Conservation (phyloP, 139 green algal species). For the Mychonastes homosphaera region DNA sequence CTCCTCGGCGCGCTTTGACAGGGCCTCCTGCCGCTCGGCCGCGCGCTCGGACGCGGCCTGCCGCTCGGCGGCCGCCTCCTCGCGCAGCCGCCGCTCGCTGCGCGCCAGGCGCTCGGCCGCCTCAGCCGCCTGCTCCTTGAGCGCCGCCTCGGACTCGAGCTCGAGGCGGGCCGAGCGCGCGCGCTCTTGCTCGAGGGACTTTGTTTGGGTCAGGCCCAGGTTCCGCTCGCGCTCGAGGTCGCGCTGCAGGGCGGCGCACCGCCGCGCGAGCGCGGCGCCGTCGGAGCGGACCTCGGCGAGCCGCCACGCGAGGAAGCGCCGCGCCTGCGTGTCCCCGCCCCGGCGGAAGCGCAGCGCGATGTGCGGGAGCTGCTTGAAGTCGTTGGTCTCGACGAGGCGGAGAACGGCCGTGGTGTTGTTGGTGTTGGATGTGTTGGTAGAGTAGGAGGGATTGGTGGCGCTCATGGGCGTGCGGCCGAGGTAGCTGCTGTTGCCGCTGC, state of each 20-base stretch:
- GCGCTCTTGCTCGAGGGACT: too few relatives aligned
- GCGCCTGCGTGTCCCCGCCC: constrained; percentile 70
- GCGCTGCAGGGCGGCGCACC: constrained; percentile 37
- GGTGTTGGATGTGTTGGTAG: too few relatives aligned
- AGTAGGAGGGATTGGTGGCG: too few relatives aligned
- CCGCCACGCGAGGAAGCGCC: constrained; percentile 69
- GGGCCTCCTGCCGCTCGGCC: constrained; percentile 17
- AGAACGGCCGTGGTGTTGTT: too few relatives aligned
- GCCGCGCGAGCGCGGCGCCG: constrained; percentile 27
- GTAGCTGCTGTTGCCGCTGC: too few relatives aligned
- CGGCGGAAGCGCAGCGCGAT: constrained; percentile 72
- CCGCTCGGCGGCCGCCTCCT: constrained; percentile 35
- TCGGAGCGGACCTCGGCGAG: constrained; percentile 60
- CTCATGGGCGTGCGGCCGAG: too few relatives aligned
- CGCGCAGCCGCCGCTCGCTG: constrained; percentile 39
- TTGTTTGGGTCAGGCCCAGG: background rate
- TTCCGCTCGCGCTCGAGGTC: background rate
- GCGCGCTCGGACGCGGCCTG: constrained; percentile 21
- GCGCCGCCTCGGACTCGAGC: constrained; percentile 36
- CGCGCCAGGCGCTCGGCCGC: too few relatives aligned
- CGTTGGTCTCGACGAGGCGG: constrained; percentile 83
- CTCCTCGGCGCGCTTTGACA: constrained; percentile 30
- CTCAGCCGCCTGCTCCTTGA: constrained; percentile 40
- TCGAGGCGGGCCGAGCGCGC: too few relatives aligned
- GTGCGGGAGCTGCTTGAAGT: constrained; percentile 89